Evolutionary conservation across 2,329 filamentous ascomycete genomes (phyloP).

Genomic region (Chalaropsis ovoidea): DNA sequence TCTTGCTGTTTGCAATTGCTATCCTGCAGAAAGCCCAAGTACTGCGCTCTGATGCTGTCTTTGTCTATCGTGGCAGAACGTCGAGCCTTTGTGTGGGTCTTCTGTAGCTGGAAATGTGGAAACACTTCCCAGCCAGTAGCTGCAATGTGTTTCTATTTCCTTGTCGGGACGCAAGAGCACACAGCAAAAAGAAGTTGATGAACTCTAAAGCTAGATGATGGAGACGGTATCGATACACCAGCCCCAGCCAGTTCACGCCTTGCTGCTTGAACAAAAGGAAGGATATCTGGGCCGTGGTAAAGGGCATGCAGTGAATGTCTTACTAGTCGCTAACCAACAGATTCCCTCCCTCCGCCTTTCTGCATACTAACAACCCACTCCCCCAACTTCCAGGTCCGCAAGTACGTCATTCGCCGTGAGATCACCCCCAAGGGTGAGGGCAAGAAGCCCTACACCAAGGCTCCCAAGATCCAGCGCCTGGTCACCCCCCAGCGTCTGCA

Average conservation of each 20-base stretch:
- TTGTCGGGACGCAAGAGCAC: conserved; percentile 1
- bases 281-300: conserved; percentile 20
- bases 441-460: conserved; percentile 98
- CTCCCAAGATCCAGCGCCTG: conserved; percentile 98
- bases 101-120: conserved; percentile 18
- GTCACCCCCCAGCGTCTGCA: conserved; percentile 99
- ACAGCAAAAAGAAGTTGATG: neutral
- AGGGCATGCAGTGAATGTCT: conserved; percentile 24
- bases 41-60: conserved; percentile 1
- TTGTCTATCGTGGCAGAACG: neutral
- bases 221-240: neutral
- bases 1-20: conserved; percentile 20
- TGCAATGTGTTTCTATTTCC: conserved; percentile 19
- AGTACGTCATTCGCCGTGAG: conserved; percentile 99
- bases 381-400: conserved; percentile 63
- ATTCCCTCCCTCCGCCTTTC: neutral
- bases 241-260: conserved; percentile 19
- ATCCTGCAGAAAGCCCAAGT: conserved; percentile 8
- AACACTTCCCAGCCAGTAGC: conserved; percentile 23
- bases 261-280: neutral
- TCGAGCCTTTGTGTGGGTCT: neutral
- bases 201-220: neutral
- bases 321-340: conserved; percentile 32
- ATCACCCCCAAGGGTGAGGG: conserved; percentile 95
- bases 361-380: conserved; percentile 21